Base-by-base conservation (phyloP, 208 protist genomes). In the Trypanosoma grayi region DNA sequence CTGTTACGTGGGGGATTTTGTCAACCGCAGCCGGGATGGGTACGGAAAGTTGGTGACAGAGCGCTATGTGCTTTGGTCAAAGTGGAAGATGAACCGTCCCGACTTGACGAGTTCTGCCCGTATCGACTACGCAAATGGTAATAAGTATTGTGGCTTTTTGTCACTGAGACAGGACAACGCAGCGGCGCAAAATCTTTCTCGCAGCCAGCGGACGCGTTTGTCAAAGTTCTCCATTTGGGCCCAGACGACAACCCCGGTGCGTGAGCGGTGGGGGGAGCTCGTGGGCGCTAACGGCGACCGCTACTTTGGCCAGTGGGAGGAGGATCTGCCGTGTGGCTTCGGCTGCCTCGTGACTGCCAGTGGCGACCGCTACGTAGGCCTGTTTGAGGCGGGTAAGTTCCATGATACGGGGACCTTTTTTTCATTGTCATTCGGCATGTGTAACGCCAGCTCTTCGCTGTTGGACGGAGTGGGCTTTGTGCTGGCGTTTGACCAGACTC, bases 251-350 rank as follows among this genome's bases (percentile, higher is more conserved):
- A 58, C 43, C 16, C 64, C 67, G 8, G 46, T 66, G 39, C 79
- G 82, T 16, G 55, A 73, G 20, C 53, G 81, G 40, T 93, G 83
- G 83, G 87, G 87, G 6, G 87, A 93, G 59, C 50, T 80, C 55
- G 76, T 87, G 28, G 56, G 47, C 20, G 36, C 50, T n/a, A 55
- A 67, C 31, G 83, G 86, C 13, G 84, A 81, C 33, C 67, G 79
- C 18, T 93, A 92, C 71, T 83, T 88, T 60, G 89, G 89, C 7
- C 81, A 93, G 65, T 95, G 89, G 89, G 60, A 58, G 25, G 59
- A 81, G 27, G 65, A 90, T 60, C 44, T 76, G 41, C 76, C 75
- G 33, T 68, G 77, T 22, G 89, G 89, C 22, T 90, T 93, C 45
- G 89, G 89, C 18, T 92, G 84, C 66, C 73, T 85, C 47, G 33